Evolutionary conservation across 345 rosid genomes (phyloP).

Genomic region (Eucalyptus dawsonii): DNA sequence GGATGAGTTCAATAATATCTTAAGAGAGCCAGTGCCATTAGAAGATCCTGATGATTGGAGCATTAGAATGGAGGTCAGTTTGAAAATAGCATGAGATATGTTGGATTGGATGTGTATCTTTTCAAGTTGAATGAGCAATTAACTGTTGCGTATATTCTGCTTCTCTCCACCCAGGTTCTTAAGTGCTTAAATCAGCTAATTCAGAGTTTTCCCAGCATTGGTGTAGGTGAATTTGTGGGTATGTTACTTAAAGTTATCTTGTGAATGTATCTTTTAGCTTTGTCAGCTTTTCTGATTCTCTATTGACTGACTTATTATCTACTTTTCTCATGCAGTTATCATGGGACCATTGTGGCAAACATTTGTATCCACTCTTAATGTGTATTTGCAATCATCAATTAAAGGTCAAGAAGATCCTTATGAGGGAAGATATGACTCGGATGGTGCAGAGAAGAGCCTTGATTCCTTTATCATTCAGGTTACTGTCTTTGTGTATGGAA

Average conservation of each 20-base stretch:
- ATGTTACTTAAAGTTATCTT: conserved; percentile 3
- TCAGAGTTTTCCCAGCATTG: conserved; percentile 63
- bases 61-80: conserved; percentile 78
- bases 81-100: neutral
- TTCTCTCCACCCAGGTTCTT: conserved; percentile 39
- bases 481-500: neutral
- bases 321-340: conserved; percentile 41
- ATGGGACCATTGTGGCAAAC: conserved; percentile 89
- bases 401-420: conserved; percentile 65
- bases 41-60: conserved; percentile 98
- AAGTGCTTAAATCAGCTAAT: conserved; percentile 90
- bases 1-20: conserved; percentile 51
- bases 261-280: neutral
- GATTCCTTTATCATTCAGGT: conserved; percentile 92
- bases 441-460: conserved; percentile 88
- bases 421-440: conserved; percentile 86
- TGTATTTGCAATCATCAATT: conserved; percentile 60
- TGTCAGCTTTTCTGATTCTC: neutral
- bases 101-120: neutral
- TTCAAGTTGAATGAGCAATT: neutral
- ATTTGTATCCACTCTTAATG: conserved; percentile 63
- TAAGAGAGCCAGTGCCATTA: conserved; percentile 57
- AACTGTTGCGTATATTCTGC: neutral
- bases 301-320: neutral
- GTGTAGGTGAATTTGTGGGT: conserved; percentile 67